Base-by-base conservation (phyloP, 148 eudicot genomes). In the Camellia japonica region DNA sequence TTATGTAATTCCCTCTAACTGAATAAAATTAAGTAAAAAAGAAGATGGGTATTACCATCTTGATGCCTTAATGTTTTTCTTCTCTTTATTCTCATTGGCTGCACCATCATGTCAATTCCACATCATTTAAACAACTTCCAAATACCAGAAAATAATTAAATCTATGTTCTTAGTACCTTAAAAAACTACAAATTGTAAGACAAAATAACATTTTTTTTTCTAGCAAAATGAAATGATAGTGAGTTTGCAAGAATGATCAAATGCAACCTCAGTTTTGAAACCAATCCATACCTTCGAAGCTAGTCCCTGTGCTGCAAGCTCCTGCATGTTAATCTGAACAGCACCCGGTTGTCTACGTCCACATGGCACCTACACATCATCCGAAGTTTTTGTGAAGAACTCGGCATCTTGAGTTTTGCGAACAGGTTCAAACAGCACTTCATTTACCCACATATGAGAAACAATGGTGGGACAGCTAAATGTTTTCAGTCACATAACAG, bases 371-470 rank as follows among this genome's bases (percentile, higher is more conserved):
- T 86, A 91, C 74, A 84, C 76, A 46, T 86, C 94, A 60, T 82
- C 87, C 67, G 86, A 74, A 4, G 87, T 85, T 84, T 86, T 80
- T 38, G 72, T 80, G 80, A 93, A 93, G 84, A 84, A 90, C 94
- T 88, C 88, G 47, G 97, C 94, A 86, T 93, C 97, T 86, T 93
- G 97, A 0, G 97, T 93, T 85, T 93, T 93, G 71, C 97, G 94
- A 43, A 93, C 94, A 73, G 97, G 94, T 90, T 93, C 97, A 70
- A 93, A 93, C 9, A 93, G 88, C 52, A 91, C 93, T 80, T 91
- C 97, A 78, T 93, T 91, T 63, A 93, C 97, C 97, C 91, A 58
- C 61, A 9, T 41, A 59, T 2, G 2, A 15, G 47, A 3, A 18
- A 58, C 9, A 30, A 30, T 30, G 61, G 61, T 15, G 16, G 14